A percentile compares a stretch with the other conserved stretches of the same genome.
Evolutionary conservation across 1,284 basidiomycete species (phyloP).

Genomic region (Pyrrhoderma lamaoense): DNA sequence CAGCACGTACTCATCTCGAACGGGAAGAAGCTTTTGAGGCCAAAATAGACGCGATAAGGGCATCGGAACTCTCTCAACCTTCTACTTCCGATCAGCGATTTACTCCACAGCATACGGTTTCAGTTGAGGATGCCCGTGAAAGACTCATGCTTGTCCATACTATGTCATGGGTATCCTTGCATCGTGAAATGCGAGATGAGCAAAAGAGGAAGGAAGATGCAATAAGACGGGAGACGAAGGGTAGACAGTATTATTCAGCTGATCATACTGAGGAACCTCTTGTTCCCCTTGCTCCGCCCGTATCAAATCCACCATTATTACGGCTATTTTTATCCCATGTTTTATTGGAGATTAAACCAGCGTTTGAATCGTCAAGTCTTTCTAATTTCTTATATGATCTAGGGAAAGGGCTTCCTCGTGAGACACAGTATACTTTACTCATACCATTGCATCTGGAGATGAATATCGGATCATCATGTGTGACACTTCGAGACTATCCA

Average conservation of each 20-base stretch:
- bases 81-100: conserved; percentile 43
- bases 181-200: conserved; percentile 33
- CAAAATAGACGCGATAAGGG: conserved; percentile 62
- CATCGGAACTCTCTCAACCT: conserved; percentile 27
- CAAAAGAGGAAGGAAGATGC: conserved; percentile 26
- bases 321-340: conserved; percentile 63
- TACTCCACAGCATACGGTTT: conserved; percentile 53
- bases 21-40: conserved; percentile 78
- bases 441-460: conserved; percentile 79
- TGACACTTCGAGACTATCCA: conserved; percentile 78
- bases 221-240: conserved; percentile 32
- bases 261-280: conserved; percentile 21
- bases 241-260: conserved; percentile 10
- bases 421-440: conserved; percentile 74
- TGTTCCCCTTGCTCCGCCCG: conserved; percentile 29
- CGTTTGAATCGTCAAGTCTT: conserved; percentile 55
- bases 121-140: conserved; percentile 66
- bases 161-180: conserved; percentile 69
- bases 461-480: conserved; percentile 54
- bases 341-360: conserved; percentile 50
- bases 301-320: conserved; percentile 61
- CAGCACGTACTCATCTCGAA: conserved; percentile 67
- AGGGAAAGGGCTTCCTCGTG: conserved; percentile 63
- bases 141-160: conserved; percentile 71
- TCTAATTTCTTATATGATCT: conserved; percentile 66